phyloP scores from a whole-genome alignment of 345 rosid genomes.

The Brassica incana region DNA sequence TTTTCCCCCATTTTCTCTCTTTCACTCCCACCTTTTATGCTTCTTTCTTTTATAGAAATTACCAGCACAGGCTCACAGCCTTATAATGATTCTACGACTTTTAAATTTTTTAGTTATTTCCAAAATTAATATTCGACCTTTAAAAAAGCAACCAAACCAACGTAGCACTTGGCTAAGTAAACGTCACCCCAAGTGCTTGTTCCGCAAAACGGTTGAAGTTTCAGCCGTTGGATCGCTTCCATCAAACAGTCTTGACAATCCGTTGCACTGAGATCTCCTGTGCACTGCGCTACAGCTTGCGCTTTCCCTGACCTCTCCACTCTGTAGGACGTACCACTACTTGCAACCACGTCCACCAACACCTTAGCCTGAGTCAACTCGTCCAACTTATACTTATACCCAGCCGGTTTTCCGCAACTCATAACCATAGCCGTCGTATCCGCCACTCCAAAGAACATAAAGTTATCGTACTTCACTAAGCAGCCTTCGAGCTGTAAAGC shows the following conservation, averaged over 20 bases:
- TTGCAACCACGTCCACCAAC: neutral
- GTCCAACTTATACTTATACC: slow-evolving; percentile 39
- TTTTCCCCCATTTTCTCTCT: no score
- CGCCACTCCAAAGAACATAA: slow-evolving; percentile 57
- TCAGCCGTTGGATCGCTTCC: slow-evolving; percentile 60
- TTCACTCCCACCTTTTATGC: no score
- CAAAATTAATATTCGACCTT: no score
- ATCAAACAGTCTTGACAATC: slow-evolving; percentile 79
- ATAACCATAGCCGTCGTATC: slow-evolving; percentile 38
- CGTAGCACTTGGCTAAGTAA: slow-evolving; percentile 81
- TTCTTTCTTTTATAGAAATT: no score
- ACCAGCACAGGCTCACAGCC: no score
- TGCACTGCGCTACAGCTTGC: slow-evolving; percentile 65
- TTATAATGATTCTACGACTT: no score
- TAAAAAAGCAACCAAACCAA: slow-evolving; percentile 18
- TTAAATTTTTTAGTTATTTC: no score
- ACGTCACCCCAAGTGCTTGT: slow-evolving; percentile 59
- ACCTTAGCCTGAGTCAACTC: slow-evolving; percentile 38
- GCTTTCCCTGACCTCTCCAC: slow-evolving; percentile 31
- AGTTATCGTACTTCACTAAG: slow-evolving; percentile 50
- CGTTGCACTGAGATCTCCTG: slow-evolving; percentile 64
- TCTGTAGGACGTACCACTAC: no score
- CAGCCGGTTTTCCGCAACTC: slow-evolving; percentile 50
- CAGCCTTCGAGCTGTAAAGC: slow-evolving; percentile 41
- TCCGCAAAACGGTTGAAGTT: slow-evolving; percentile 46